phyloP scores from a whole-genome alignment of 352 stramenopile species.

The Phytopythium sindhum region DNA sequence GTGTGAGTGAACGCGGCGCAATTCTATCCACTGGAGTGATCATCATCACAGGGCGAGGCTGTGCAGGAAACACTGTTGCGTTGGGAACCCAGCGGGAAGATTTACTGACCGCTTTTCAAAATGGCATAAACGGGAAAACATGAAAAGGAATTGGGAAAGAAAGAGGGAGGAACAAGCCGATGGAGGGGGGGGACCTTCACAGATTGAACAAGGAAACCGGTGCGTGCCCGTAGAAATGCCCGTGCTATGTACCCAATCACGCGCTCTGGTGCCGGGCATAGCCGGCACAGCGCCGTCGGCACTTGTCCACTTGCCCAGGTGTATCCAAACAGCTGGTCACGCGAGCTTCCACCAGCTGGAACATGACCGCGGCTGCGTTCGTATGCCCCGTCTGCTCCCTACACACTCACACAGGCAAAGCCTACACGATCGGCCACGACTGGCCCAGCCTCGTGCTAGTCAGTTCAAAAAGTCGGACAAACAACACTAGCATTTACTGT shows the following conservation, averaged over 20 bases:
- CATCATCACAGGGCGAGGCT: not conserved
- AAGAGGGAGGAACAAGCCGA: not conserved
- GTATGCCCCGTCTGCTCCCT: not conserved
- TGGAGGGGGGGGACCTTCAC: not conserved
- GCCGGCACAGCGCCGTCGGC: not conserved
- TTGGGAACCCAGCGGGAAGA: not conserved
- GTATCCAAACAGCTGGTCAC: constrained; percentile 9
- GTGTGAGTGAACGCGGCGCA: not conserved
- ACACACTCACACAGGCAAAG: not conserved
- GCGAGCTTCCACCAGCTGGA: constrained; percentile 9
- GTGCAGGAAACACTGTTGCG: not conserved
- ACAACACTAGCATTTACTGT: constrained; percentile 1
- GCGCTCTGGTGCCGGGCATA: not conserved
- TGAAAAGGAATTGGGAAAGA: not conserved
- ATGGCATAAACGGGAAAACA: not conserved
- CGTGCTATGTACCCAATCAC: constrained; percentile 1
- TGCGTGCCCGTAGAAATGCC: not conserved
- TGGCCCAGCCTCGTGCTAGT: not conserved
- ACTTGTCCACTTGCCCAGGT: not conserved
- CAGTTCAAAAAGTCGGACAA: constrained; percentile 9
- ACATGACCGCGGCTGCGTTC: not conserved
- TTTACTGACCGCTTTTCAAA: not conserved
- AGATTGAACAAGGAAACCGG: not conserved
- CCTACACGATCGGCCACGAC: constrained; percentile 1
- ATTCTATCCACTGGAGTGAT: not conserved